Evolutionary conservation across 495 filamentous ascomycete species (phyloP).

Genomic region (Tetracladium setigerum): DNA sequence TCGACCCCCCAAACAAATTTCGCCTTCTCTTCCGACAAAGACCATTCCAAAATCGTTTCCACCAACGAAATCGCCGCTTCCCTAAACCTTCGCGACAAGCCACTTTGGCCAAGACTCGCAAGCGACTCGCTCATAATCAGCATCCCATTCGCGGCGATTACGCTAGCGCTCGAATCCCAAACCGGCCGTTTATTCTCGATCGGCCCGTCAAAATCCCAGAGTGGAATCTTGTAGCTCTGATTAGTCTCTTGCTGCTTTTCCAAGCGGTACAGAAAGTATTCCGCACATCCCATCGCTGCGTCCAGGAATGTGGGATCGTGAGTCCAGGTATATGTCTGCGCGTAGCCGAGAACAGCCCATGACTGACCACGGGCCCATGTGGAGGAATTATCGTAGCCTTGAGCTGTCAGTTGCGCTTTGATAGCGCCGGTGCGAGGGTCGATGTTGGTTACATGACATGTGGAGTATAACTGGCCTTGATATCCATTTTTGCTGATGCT

Average conservation of each 20-base stretch:
- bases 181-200: constrained; percentile 14
- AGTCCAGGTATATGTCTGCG: constrained; percentile 35
- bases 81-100: constrained; percentile 21
- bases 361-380: constrained; percentile 38
- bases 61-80: constrained; percentile 24
- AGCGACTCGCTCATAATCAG: constrained; percentile 27
- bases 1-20: constrained; percentile 4
- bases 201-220: constrained; percentile 34
- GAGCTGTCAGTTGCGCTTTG: constrained; percentile 28
- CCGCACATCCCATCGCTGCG: constrained; percentile 23
- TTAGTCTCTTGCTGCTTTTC: neutral
- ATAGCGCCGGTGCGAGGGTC: constrained; percentile 24
- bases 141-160: constrained; percentile 33
- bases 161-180: constrained; percentile 30
- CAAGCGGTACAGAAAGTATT: constrained; percentile 31
- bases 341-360: constrained; percentile 36
- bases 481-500: neutral
- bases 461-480: constrained; percentile 12
- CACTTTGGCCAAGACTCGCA: neutral
- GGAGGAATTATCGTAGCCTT: constrained; percentile 31
- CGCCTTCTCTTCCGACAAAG: constrained; percentile 1
- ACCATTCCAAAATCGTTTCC: neutral
- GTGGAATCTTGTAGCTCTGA: constrained; percentile 10
- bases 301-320: constrained; percentile 27
- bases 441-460: constrained; percentile 34